A percentile compares a stretch with the other conserved stretches of the same genome.
Evolutionary conservation across 164 flowering plant species (phyloP).

Genomic region (Sedum album): DNA sequence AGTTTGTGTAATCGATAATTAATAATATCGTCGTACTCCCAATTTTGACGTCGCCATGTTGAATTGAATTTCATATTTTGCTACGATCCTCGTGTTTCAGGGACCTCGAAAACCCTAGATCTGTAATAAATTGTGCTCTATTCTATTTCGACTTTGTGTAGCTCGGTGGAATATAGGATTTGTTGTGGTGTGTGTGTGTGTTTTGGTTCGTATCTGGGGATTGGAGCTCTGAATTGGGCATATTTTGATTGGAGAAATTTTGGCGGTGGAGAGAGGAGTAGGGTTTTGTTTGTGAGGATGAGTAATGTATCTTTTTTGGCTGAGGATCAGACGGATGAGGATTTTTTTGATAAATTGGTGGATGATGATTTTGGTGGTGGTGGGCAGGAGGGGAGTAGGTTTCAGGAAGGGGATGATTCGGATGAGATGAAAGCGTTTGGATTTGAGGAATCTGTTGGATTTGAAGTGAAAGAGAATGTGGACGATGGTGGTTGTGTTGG

Average conservation of each 20-base stretch:
- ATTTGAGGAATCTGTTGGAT: too few relatives aligned
- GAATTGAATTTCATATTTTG: neutral
- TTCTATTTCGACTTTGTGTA: neutral
- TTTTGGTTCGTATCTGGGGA: neutral
- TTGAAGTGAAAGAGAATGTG: slow-evolving; percentile 12
- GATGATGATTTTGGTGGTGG: too few relatives aligned
- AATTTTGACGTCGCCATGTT: neutral
- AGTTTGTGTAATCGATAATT: too few relatives aligned
- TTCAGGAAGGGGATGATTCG: too few relatives aligned
- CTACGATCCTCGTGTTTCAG: neutral
- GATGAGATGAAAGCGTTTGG: too few relatives aligned
- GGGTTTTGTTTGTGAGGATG: slow-evolving; percentile 63
- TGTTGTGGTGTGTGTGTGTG: neutral
- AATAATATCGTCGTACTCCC: too few relatives aligned
- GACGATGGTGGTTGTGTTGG: neutral
- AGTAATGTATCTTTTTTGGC: slow-evolving; percentile 72
- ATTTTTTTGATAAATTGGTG: too few relatives aligned
- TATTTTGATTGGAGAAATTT: neutral
- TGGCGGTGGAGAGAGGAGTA: neutral
- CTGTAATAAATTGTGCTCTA: neutral
- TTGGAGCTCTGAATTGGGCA: neutral
- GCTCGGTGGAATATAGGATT: neutral
- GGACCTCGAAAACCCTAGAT: slow-evolving; percentile 3
- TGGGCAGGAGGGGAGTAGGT: neutral
- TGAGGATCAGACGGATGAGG: too few relatives aligned